phyloP scores from a whole-genome alignment of 352 stramenopile genomes.

The Globisporangium carolinianum region DNA sequence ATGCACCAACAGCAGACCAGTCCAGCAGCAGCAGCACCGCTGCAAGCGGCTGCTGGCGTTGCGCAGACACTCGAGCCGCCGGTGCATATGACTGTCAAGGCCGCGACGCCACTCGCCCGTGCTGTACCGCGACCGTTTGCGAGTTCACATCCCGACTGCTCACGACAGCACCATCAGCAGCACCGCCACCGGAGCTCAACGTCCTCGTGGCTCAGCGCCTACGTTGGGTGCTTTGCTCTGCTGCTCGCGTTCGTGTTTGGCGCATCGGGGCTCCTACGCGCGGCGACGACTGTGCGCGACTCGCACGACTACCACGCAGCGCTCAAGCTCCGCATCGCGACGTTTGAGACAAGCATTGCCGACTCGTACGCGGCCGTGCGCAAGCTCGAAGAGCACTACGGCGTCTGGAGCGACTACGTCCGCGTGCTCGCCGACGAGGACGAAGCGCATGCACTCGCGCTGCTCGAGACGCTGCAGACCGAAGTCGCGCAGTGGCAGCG shows the following conservation, averaged over 20 bases:
- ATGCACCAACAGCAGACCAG: background rate
- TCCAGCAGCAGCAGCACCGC: background rate
- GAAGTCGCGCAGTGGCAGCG: slow-evolving; percentile 70
- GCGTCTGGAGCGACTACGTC: slow-evolving; percentile 68
- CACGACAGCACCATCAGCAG: background rate
- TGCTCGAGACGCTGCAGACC: slow-evolving; percentile 56
- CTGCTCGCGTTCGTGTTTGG: slow-evolving; percentile 44
- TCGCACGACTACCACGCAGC: slow-evolving; percentile 60
- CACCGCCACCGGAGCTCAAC: background rate
- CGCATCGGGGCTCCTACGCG: slow-evolving; percentile 39
- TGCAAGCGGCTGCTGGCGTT: background rate
- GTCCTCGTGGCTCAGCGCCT: slow-evolving; percentile 16
- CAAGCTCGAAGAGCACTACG: slow-evolving; percentile 65
- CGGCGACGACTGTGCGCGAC: slow-evolving; percentile 39
- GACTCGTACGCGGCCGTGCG: slow-evolving; percentile 61
- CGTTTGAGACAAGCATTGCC: slow-evolving; percentile 56
- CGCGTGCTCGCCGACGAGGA: slow-evolving; percentile 62
- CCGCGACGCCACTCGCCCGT: background rate
- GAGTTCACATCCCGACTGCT: background rate
- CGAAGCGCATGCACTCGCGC: slow-evolving; percentile 44
- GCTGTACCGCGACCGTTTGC: background rate
- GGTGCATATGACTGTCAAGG: background rate
- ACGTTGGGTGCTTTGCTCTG: slow-evolving; percentile 29
- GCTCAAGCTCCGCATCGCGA: slow-evolving; percentile 41
- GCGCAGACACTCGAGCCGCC: background rate